Percentiles rank a stretch among this genome's conserved stretches.
These are phyloP conservation scores for Simplicillium aogashimaense DNA, from an alignment of 2,329 filamentous ascomycete genomes.

Conservation along the genomic window DNA sequence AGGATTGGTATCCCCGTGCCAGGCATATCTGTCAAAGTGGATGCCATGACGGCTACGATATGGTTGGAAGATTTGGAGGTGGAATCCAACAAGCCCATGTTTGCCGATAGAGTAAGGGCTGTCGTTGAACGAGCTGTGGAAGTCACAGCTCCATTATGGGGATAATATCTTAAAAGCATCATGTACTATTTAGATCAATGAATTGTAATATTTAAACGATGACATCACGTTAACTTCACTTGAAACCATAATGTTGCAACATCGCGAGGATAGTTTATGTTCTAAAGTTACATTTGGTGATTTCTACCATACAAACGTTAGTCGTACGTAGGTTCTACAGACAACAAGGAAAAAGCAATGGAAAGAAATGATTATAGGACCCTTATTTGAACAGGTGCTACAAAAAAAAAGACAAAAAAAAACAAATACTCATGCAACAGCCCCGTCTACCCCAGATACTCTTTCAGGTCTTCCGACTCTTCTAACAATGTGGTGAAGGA, in stretches of 20 bases:
- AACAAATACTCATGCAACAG: constrained; percentile 4
- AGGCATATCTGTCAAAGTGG: constrained; percentile 75
- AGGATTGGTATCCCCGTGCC: constrained; percentile 83
- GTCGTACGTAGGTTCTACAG: not conserved
- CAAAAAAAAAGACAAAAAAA: constrained; percentile 12
- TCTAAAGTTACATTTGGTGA: not conserved
- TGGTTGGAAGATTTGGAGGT: constrained; percentile 91
- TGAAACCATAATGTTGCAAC: not conserved
- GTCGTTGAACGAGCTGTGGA: constrained; percentile 87
- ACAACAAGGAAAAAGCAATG: not conserved
- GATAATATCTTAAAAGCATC: constrained; percentile 16
- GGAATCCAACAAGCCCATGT: constrained; percentile 68
- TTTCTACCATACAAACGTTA: constrained; percentile 1
- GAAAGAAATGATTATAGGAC: not conserved
- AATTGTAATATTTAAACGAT: not conserved
- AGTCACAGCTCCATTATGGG: constrained; percentile 69
- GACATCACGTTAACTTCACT: not conserved
- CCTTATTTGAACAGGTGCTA: constrained; percentile 2
- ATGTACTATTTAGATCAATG: not conserved
- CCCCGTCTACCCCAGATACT: constrained; percentile 35
- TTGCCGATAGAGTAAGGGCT: constrained; percentile 75
- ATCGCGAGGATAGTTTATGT: constrained; percentile 6
- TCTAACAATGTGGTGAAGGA: constrained; percentile 78
- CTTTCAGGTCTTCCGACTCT: constrained; percentile 59
- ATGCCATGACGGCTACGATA: constrained; percentile 77